A percentile compares a stretch with the other conserved stretches of the same genome.
These are phyloP conservation scores for Phytophthora niederhauseri DNA, from an alignment of 352 stramenopile genomes.

Conservation along the genomic window DNA sequence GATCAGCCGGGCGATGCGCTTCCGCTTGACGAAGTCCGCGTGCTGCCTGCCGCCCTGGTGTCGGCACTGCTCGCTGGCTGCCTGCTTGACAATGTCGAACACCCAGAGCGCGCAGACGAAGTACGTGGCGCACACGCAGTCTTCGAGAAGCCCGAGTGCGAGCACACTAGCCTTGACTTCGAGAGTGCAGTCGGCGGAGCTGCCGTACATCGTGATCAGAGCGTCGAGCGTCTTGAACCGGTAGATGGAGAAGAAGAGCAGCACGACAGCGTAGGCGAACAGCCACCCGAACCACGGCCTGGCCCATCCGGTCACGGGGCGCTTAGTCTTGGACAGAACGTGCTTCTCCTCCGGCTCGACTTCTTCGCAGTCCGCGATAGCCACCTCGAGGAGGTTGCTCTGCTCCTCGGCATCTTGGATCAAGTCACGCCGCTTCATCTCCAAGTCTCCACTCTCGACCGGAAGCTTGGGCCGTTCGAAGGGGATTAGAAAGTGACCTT, in stretches of 20 bases:
- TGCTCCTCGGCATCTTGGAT: background rate
- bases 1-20: conserved; percentile 5
- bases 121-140: conserved; percentile 1
- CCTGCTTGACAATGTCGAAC: conserved; percentile 1
- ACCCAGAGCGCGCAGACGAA: conserved; percentile 1
- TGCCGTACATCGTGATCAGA: conserved; percentile 2
- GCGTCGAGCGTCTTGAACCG: background rate
- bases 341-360: conserved; percentile 3
- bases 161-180: background rate
- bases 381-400: background rate
- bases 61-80: background rate
- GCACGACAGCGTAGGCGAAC: background rate
- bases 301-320: background rate
- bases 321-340: background rate
- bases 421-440: background rate
- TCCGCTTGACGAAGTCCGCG: background rate
- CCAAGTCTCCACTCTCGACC: background rate
- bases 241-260: background rate
- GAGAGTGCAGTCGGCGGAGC: background rate
- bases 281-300: background rate
- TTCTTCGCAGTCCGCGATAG: conserved; percentile 1
- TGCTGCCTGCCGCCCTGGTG: background rate
- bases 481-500: background rate
- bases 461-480: background rate
- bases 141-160: background rate